phyloP scores from a whole-genome alignment of 2,329 filamentous ascomycete species.

The Epicoccum sorghinum region DNA sequence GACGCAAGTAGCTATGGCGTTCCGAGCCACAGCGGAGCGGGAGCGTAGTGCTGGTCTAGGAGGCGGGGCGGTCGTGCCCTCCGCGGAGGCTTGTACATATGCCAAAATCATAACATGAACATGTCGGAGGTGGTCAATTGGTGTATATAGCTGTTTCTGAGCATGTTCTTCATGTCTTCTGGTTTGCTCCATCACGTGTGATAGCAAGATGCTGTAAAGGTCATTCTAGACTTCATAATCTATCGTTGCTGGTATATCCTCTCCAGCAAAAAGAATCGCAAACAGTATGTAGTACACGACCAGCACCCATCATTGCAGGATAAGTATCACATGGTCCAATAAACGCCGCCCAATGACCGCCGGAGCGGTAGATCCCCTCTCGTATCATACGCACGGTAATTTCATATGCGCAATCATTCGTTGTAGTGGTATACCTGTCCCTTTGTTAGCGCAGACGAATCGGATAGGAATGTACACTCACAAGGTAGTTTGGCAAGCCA shows the following conservation, averaged over 20 bases:
- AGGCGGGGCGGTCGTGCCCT: too few relatives aligned
- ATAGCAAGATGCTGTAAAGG: background rate
- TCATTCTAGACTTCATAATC: background rate
- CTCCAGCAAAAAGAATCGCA: slow-evolving; percentile 20
- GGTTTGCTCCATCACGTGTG: background rate
- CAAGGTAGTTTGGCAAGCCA: slow-evolving; percentile 97
- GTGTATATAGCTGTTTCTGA: too few relatives aligned
- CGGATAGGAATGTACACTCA: slow-evolving; percentile 52
- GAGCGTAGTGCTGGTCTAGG: background rate
- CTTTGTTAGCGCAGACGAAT: background rate
- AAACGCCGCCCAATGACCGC: slow-evolving; percentile 45
- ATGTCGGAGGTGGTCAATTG: too few relatives aligned
- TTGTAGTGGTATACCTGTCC: slow-evolving; percentile 86
- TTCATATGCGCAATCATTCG: slow-evolving; percentile 60
- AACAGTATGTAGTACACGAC: slow-evolving; percentile 20
- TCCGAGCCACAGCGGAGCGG: background rate
- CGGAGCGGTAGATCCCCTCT: slow-evolving; percentile 8
- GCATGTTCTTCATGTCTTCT: too few relatives aligned
- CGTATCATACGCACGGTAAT: slow-evolving; percentile 5
- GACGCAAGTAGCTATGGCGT: slow-evolving; percentile 12
- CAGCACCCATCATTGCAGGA: slow-evolving; percentile 11
- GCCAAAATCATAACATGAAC: too few relatives aligned
- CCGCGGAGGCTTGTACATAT: too few relatives aligned
- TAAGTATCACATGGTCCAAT: slow-evolving; percentile 10
- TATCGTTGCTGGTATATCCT: slow-evolving; percentile 9